Evolutionary conservation across 1,139 yeast genomes (phyloP).

Genomic region (Yamadazyma kanchanaburiensis): DNA sequence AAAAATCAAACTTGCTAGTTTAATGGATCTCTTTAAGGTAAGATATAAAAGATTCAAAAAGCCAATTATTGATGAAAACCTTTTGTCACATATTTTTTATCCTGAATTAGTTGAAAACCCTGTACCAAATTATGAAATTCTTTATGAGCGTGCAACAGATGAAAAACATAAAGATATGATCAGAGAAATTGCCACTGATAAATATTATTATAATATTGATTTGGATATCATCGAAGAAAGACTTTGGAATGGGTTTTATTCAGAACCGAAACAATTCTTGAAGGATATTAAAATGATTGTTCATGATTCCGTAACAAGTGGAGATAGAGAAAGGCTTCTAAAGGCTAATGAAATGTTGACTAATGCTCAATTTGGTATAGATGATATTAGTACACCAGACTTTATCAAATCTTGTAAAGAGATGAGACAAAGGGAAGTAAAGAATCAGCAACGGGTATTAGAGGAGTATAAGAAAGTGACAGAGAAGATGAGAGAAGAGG

Average conservation of each 20-base stretch:
- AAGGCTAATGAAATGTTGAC: conserved; percentile 96
- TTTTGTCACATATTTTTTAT: conserved; percentile 74
- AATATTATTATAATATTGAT: conserved; percentile 80
- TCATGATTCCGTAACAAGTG: conserved; percentile 67
- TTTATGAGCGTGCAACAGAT: conserved; percentile 59
- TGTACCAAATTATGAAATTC: conserved; percentile 33
- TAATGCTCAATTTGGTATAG: conserved; percentile 92
- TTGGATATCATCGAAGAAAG: conserved; percentile 92
- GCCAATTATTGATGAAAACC: conserved; percentile 79
- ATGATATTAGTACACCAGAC: conserved; percentile 76
- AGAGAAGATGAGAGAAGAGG: conserved; percentile 2
- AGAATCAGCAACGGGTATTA: conserved; percentile 47
- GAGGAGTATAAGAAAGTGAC: conserved; percentile 16
- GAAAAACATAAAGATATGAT: conserved; percentile 60
- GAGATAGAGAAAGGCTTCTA: conserved; percentile 80
- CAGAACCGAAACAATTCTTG: conserved; percentile 88
- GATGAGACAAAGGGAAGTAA: conserved; percentile 64
- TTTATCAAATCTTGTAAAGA: conserved; percentile 75
- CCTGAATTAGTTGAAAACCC: conserved; percentile 43
- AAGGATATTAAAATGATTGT: conserved; percentile 83
- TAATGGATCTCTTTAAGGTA: conserved; percentile 85
- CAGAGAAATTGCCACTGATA: conserved; percentile 71
- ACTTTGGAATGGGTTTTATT: conserved; percentile 93
- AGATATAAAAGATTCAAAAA: conserved; percentile 88
- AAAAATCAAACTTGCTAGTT: conserved; percentile 79